A percentile compares a stretch with the other conserved stretches of the same genome.
These are phyloP conservation scores for Hemisphaericaspora lyxosophila DNA, from an alignment of 1,139 yeast species.

Conservation along the genomic window DNA sequence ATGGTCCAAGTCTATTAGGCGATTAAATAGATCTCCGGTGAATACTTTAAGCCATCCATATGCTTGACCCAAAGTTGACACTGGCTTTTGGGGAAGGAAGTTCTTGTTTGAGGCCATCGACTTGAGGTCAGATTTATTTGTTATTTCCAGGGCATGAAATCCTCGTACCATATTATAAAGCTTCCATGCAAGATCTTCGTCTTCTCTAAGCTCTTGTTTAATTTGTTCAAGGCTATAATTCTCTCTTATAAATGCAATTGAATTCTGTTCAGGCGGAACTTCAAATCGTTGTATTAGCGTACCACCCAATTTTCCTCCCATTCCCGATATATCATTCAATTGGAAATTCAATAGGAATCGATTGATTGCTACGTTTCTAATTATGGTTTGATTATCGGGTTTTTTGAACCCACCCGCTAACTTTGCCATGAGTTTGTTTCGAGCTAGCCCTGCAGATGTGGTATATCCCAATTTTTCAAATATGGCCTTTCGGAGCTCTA, in stretches of 20 bases:
- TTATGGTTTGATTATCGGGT: constrained; percentile 83
- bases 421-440: constrained; percentile 77
- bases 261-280: constrained; percentile 38
- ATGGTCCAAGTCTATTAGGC: constrained; percentile 75
- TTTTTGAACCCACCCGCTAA: constrained; percentile 84
- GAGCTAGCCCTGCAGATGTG: constrained; percentile 85
- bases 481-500: constrained; percentile 53
- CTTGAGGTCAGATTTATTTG: constrained; percentile 62
- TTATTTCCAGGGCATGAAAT: constrained; percentile 48
- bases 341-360: constrained; percentile 61
- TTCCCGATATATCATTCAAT: constrained; percentile 76
- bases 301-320: constrained; percentile 89
- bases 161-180: constrained; percentile 70
- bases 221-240: constrained; percentile 39
- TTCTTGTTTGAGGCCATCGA: constrained; percentile 90
- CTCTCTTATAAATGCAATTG: constrained; percentile 50
- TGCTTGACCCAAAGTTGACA: constrained; percentile 57
- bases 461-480: constrained; percentile 66
- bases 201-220: constrained; percentile 35
- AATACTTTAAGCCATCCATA: constrained; percentile 80
- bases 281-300: constrained; percentile 46
- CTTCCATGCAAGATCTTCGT: constrained; percentile 44
- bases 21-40: constrained; percentile 71
- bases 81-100: constrained; percentile 54
- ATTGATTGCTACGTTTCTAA: constrained; percentile 49